phyloP scores from a whole-genome alignment of 139 green algal genomes.

The Coccomyxa sp. region DNA sequence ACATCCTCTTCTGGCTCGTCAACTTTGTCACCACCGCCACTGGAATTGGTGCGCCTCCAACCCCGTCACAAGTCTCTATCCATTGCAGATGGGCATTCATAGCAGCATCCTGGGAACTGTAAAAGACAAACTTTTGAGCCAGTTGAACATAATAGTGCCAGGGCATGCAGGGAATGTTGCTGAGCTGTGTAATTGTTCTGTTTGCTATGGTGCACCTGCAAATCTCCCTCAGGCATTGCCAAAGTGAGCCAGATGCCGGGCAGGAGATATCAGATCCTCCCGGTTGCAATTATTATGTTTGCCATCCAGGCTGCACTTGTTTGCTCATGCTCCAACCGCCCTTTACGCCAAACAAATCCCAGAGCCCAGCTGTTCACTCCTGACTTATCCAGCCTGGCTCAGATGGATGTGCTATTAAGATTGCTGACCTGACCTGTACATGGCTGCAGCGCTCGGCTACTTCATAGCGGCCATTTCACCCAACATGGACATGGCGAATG shows the following conservation, averaged over 20 bases:
- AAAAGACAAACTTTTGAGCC: no score
- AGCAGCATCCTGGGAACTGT: background rate
- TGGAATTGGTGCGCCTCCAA: constrained; percentile 26
- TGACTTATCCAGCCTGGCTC: background rate
- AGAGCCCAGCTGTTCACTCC: no score
- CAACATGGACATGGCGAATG: constrained; percentile 79
- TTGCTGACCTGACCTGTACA: background rate
- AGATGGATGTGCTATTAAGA: background rate
- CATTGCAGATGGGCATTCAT: no score
- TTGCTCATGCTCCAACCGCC: background rate
- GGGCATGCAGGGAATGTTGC: background rate
- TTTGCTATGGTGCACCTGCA: background rate
- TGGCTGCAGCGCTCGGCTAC: constrained; percentile 60
- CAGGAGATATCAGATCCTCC: background rate
- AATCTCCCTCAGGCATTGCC: background rate
- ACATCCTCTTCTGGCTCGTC: constrained; percentile 43
- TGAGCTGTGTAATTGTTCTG: background rate
- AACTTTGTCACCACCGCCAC: constrained; percentile 42
- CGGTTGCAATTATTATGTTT: background rate
- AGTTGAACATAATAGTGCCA: background rate
- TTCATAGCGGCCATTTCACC: constrained; percentile 64
- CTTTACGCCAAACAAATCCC: no score
- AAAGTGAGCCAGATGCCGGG: no score
- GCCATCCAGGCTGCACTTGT: background rate
- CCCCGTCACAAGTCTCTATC: background rate